Evolutionary conservation across 1,284 basidiomycete species (phyloP), one percentile per base, ranked within the genome.

Genomic region (Trametes versicolor): DNA sequence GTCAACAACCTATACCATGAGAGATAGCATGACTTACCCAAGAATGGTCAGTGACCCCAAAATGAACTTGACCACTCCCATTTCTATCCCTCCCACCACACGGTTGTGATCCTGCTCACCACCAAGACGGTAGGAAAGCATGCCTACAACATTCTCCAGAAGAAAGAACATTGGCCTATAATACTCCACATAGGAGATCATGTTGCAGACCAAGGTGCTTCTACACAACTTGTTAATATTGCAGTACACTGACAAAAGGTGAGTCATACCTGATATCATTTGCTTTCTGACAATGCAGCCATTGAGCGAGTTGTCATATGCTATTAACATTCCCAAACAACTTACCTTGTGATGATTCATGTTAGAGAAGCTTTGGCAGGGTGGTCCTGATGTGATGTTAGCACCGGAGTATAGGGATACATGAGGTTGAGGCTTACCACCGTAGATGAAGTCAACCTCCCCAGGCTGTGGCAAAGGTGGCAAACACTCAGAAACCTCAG

Each of bases 161-260:
- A 92, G 80, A 65, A 92, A 84, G 68, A 87, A 91, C 37, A 76
- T 76, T 0, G 90, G 88, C 39, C 80, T 76, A 68, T 90, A 91
- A 63, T 85, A 82, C 69, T 93, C 91, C n/a, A 90, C 87, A 70
- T 84, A 91, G n/a, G 87, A 87, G 5, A 93, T 77, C 86, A 91
- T 90, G 63, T 89, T 90, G 71, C 84, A 85, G 1, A 87, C 80
- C 49, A 91, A 77, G 2, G 88, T 87, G 32, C 85, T 86, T 69
- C 88, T 90, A 60, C 43, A 54, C 55, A 25, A 58, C 17, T 7
- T 32, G 29, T 60, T 41, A 47, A 43, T 53, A 58, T 32, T 12
- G 49, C 29, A 23, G 3, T 25, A 9, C 6, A 10, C 4, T 7
- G 2, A 21, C n/a, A 7, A 41, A 49, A 49, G 17, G 21, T 25